A percentile compares a stretch with the other conserved stretches of the same genome.
phyloP scores from a whole-genome alignment of 306 rosid species.

The Corylus avellana region DNA sequence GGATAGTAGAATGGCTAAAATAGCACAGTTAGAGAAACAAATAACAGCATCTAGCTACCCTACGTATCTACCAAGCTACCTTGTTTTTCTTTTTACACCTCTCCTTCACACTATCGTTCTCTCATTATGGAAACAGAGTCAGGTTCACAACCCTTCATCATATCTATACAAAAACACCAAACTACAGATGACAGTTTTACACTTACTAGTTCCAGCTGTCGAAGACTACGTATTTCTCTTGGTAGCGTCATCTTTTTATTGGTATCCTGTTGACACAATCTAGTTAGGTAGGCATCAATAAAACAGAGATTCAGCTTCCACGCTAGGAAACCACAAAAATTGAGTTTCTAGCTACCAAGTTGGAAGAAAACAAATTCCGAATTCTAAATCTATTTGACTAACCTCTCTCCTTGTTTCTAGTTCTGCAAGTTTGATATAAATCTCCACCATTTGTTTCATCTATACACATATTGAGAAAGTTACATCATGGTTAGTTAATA shows the following conservation, averaged over 20 bases:
- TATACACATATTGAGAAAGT: conserved; percentile 19
- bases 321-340: neutral
- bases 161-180: conserved; percentile 10
- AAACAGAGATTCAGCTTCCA: conserved; percentile 4
- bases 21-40: neutral
- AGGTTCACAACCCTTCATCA: neutral
- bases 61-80: neutral
- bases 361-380: conserved; percentile 19
- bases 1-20: neutral
- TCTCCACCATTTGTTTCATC: conserved; percentile 97
- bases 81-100: neutral
- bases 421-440: conserved; percentile 94
- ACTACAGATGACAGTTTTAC: conserved; percentile 13
- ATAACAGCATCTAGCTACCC: neutral
- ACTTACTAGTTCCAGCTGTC: conserved; percentile 81
- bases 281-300: conserved; percentile 25
- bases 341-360: conserved; percentile 21
- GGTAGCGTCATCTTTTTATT: conserved; percentile 71
- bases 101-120: neutral
- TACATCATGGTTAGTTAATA: conserved; percentile 7
- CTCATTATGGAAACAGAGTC: neutral
- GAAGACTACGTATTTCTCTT: conserved; percentile 81
- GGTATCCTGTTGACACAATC: conserved; percentile 71
- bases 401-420: conserved; percentile 91
- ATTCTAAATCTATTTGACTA: conserved; percentile 15